These are phyloP conservation scores for Plantago lanceolata DNA, from an alignment of 305 asterid genomes.

Conservation along the genomic window DNA sequence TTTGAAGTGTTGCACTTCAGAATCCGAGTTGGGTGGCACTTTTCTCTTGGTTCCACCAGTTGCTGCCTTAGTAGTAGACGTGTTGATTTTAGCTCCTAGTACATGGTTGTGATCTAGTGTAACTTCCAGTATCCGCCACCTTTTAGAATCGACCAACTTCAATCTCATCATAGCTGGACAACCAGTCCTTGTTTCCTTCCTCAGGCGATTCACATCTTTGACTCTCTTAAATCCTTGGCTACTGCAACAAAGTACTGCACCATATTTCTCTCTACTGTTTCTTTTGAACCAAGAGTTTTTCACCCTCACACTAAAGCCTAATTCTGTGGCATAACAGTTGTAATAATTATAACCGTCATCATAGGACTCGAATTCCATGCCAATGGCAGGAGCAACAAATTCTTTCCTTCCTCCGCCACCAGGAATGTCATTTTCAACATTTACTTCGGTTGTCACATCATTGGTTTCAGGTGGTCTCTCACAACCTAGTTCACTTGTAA, in stretches of 20 bases:
- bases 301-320: slow-evolving; percentile 69
- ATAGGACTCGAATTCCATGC: slow-evolving; percentile 83
- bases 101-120: slow-evolving; percentile 69
- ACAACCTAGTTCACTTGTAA: slow-evolving; percentile 26
- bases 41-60: slow-evolving; percentile 46
- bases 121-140: slow-evolving; percentile 74
- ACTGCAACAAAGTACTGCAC: slow-evolving; percentile 84
- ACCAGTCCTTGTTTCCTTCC: slow-evolving; percentile 80
- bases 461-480: slow-evolving; percentile 28
- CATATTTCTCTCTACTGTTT: slow-evolving; percentile 73
- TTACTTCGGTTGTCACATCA: slow-evolving; percentile 22
- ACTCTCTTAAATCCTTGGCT: slow-evolving; percentile 74
- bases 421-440: slow-evolving; percentile 33
- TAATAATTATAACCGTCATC: slow-evolving; percentile 83
- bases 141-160: slow-evolving; percentile 59
- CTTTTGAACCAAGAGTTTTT: slow-evolving; percentile 83
- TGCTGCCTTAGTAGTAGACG: slow-evolving; percentile 40
- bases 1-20: slow-evolving; percentile 49
- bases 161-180: slow-evolving; percentile 76
- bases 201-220: slow-evolving; percentile 56
- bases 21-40: slow-evolving; percentile 34
- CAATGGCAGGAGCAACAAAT: slow-evolving; percentile 57
- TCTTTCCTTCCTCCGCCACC: slow-evolving; percentile 37
- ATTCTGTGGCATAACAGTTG: slow-evolving; percentile 59
- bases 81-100: slow-evolving; percentile 45